phyloP scores from a whole-genome alignment of 345 rosid species.

The Salix exigua region DNA sequence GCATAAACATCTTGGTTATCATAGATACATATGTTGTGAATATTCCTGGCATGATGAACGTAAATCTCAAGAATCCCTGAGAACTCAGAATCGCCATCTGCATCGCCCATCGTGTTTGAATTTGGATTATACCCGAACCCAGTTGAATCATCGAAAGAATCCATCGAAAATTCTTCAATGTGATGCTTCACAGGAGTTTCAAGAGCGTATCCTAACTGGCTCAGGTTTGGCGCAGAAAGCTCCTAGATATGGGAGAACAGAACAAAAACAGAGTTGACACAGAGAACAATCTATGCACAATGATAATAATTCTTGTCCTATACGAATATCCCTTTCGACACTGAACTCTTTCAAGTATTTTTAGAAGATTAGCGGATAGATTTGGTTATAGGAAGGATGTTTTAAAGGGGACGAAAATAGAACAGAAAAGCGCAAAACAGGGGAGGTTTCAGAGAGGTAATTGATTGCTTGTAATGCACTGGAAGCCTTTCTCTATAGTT shows the following conservation, averaged over 20 bases:
- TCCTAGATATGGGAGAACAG: not conserved
- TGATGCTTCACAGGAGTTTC: not conserved
- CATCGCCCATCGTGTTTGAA: constrained; percentile 25
- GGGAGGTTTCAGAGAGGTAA: constrained; percentile 1
- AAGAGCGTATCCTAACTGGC: not conserved
- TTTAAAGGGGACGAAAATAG: not conserved
- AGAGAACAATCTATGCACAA: not conserved
- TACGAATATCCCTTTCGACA: not conserved
- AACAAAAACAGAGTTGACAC: constrained; percentile 2
- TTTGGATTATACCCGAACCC: constrained; percentile 39
- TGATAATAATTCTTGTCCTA: not conserved
- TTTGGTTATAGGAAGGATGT: not conserved
- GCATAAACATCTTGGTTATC: constrained; percentile 95
- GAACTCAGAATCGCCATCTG: constrained; percentile 39
- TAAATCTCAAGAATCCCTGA: constrained; percentile 64
- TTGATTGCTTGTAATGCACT: not conserved
- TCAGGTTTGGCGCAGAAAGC: not conserved
- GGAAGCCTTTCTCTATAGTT: constrained; percentile 14
- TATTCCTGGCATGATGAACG: constrained; percentile 89
- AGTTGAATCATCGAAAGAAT: constrained; percentile 46
- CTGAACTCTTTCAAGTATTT: not conserved
- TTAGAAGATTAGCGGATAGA: not conserved
- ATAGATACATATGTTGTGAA: constrained; percentile 95
- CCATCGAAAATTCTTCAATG: constrained; percentile 28
- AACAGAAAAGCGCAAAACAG: constrained; percentile 12